Conservation (phyloP, 306 rosid genomes). For the Fragaria vesca region DNA sequence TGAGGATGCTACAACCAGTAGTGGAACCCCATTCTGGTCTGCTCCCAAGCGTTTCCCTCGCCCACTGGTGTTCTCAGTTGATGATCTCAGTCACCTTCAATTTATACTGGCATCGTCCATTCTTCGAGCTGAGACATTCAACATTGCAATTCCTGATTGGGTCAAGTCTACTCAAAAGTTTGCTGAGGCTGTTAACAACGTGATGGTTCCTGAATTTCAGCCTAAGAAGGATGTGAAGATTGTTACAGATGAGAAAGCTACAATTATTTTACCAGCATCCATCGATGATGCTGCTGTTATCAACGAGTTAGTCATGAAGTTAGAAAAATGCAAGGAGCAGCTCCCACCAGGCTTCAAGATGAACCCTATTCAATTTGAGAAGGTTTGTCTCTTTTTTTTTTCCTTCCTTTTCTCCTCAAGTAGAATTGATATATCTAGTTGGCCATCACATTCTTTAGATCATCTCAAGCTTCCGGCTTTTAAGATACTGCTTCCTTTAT, state of each 20-base stretch:
- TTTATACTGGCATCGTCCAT: conserved; percentile 22
- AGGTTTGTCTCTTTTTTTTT: conserved; percentile 10
- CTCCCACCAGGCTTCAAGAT: conserved; percentile 26
- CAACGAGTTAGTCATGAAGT: conserved; percentile 18
- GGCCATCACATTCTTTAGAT: neutral
- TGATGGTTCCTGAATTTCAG: conserved; percentile 23
- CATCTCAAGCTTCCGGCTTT: neutral
- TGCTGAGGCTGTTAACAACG: conserved; percentile 27
- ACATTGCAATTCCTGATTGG: conserved; percentile 26
- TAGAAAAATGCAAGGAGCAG: conserved; percentile 18
- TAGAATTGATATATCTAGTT: neutral
- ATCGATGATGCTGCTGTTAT: conserved; percentile 28
- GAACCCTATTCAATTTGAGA: conserved; percentile 33
- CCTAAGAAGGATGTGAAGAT: conserved; percentile 30
- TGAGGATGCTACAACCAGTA: conserved; percentile 31
- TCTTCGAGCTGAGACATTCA: conserved; percentile 27
- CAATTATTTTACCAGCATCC: conserved; percentile 20
- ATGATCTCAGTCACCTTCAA: conserved; percentile 25
- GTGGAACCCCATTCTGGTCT: conserved; percentile 30
- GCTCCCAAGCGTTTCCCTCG: conserved; percentile 32
- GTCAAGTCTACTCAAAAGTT: conserved; percentile 23
- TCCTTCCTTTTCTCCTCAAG: neutral
- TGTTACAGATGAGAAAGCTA: conserved; percentile 29
- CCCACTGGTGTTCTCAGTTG: conserved; percentile 23
- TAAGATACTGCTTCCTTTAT: neutral